Evolutionary conservation across 176 grass and related monocot species (phyloP).

Genomic region (Lolium perenne): DNA sequence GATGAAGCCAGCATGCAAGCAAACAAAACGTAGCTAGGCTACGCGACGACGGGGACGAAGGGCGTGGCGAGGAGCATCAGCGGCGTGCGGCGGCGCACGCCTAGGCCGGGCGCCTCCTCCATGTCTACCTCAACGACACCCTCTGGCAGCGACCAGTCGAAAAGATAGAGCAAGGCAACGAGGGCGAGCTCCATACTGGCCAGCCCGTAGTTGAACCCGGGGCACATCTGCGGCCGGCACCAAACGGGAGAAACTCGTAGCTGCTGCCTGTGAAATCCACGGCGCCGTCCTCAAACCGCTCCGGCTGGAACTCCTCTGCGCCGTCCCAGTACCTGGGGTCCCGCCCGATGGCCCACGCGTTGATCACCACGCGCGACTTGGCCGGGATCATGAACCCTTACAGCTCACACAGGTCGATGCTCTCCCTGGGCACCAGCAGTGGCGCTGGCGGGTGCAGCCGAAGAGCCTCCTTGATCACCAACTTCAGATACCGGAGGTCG

Average conservation of each 20-base stretch:
- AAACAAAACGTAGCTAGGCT: not conserved
- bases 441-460: conserved; percentile 70
- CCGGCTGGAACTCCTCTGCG: conserved; percentile 60
- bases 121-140: conserved; percentile 44
- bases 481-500: conserved; percentile 64
- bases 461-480: conserved; percentile 71
- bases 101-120: conserved; percentile 46
- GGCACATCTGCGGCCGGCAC: conserved; percentile 48
- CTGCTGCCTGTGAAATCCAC: conserved; percentile 47
- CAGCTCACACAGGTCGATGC: conserved; percentile 48
- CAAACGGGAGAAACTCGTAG: conserved; percentile 57
- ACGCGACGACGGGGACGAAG: conserved; percentile 22
- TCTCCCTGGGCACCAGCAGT: conserved; percentile 55
- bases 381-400: conserved; percentile 57
- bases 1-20: not conserved
- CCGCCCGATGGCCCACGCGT: conserved; percentile 39
- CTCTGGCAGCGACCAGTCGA: conserved; percentile 51
- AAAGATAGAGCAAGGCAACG: conserved; percentile 44
- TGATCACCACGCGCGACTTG: conserved; percentile 44
- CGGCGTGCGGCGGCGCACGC: conserved; percentile 49
- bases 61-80: conserved; percentile 48
- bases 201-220: conserved; percentile 53
- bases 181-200: conserved; percentile 52
- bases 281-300: conserved; percentile 41
- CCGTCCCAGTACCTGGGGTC: conserved; percentile 57